These are phyloP conservation scores for Austroboletus rostrupii DNA, from an alignment of 1,284 basidiomycete species.

Conservation along the genomic window DNA sequence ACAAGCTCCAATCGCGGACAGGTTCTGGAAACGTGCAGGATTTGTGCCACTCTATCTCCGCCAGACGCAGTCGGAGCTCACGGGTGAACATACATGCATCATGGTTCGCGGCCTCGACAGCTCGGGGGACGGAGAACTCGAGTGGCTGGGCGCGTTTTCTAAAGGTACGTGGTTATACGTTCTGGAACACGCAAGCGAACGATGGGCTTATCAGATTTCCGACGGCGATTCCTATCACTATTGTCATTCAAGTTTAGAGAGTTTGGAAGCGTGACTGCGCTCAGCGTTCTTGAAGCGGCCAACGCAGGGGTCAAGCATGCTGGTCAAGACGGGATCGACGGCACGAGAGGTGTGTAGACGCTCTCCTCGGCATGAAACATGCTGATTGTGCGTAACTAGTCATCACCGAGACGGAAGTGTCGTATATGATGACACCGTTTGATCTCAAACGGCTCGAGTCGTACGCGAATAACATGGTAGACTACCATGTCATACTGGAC, in stretches of 20 bases:
- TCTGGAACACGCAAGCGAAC: too few species aligned
- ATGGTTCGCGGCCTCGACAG: slow-evolving; percentile 84
- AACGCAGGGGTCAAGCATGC: slow-evolving; percentile 60
- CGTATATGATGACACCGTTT: slow-evolving; percentile 80
- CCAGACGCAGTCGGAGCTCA: slow-evolving; percentile 92
- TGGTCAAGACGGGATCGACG: slow-evolving; percentile 36
- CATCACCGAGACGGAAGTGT: slow-evolving; percentile 66
- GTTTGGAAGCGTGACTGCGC: slow-evolving; percentile 81
- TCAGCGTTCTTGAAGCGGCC: slow-evolving; percentile 87
- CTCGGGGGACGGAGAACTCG: slow-evolving; percentile 55
- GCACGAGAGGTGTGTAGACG: slow-evolving; percentile 36
- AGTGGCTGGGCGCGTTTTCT: slow-evolving; percentile 89
- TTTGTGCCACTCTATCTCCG: slow-evolving; percentile 91
- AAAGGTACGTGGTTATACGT: slow-evolving; percentile 54
- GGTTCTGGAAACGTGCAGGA: slow-evolving; percentile 95
- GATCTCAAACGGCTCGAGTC: slow-evolving; percentile 95
- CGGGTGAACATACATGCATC: slow-evolving; percentile 94
- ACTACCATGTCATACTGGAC: slow-evolving; percentile 95
- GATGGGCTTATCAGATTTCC: slow-evolving; percentile 64
- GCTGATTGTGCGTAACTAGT: slow-evolving; percentile 29
- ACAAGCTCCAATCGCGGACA: slow-evolving; percentile 23
- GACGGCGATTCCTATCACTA: slow-evolving; percentile 84
- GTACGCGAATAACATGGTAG: slow-evolving; percentile 94
- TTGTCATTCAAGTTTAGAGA: slow-evolving; percentile 95
- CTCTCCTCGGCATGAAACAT: background rate